Conservation (phyloP, 208 protist species). For the Acanthamoeba castellanii region DNA sequence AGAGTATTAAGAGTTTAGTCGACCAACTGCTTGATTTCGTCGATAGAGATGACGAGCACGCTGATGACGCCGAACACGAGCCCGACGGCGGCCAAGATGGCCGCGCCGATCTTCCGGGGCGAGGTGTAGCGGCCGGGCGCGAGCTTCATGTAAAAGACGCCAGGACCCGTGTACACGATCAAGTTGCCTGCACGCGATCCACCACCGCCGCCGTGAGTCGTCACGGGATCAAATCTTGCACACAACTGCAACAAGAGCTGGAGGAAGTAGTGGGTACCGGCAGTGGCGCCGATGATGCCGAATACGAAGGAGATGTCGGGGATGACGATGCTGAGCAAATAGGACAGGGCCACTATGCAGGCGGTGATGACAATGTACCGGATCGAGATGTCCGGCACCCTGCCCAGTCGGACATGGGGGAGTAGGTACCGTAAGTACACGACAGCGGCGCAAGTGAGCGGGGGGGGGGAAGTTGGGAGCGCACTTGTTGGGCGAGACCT, state of each 20-base stretch:
- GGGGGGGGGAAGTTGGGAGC: neutral
- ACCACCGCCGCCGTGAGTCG: neutral
- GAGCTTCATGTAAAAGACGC: constrained; percentile 32
- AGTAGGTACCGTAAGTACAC: too few species aligned
- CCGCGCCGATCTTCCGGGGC: constrained; percentile 35
- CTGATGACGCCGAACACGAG: constrained; percentile 25
- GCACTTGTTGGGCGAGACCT: constrained; percentile 5
- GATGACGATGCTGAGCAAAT: constrained; percentile 61
- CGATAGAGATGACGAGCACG: constrained; percentile 32
- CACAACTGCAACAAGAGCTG: neutral
- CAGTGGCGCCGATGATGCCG: constrained; percentile 40
- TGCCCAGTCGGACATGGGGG: too few species aligned
- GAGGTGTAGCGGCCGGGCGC: neutral
- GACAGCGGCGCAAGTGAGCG: neutral
- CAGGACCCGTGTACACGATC: constrained; percentile 10
- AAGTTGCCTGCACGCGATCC: constrained; percentile 12
- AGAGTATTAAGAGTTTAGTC: neutral
- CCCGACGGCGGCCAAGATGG: neutral
- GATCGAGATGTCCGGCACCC: constrained; percentile 17
- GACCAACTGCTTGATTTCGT: neutral
- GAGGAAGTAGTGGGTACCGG: neutral
- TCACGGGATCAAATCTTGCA: neutral
- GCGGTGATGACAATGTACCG: constrained; percentile 44
- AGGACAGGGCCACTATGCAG: neutral
- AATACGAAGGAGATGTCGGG: constrained; percentile 52